A percentile compares a stretch with the other conserved stretches of the same genome.
These are phyloP conservation scores for Nasturtium officinale DNA, from an alignment of 345 rosid genomes.

Conservation along the genomic window DNA sequence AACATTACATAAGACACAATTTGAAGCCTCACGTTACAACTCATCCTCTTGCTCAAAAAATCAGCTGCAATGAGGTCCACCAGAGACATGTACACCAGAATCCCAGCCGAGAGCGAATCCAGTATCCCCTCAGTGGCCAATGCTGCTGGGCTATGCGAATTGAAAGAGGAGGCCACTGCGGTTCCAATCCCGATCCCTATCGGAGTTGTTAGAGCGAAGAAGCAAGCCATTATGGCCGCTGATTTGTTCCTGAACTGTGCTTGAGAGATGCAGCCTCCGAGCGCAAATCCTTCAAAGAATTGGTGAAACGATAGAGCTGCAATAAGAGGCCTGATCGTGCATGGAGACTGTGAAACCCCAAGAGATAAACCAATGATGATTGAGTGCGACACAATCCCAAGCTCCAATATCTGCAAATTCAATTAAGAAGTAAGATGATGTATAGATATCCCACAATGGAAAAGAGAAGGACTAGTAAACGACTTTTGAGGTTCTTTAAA, in stretches of 20 bases:
- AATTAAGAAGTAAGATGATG: not conserved
- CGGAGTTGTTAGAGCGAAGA: constrained; percentile 81
- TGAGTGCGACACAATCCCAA: constrained; percentile 90
- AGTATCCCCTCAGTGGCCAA: constrained; percentile 69
- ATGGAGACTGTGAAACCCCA: constrained; percentile 79
- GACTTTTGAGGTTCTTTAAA: not conserved
- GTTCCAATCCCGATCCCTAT: constrained; percentile 71
- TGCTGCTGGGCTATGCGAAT: constrained; percentile 63
- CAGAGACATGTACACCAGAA: constrained; percentile 88
- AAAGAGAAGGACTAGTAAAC: not conserved
- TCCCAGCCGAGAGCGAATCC: constrained; percentile 85
- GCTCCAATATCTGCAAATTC: constrained; percentile 75
- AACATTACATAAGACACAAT: constrained; percentile 71
- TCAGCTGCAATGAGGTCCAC: constrained; percentile 96
- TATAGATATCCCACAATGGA: not conserved
- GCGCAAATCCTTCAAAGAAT: constrained; percentile 94
- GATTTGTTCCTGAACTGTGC: constrained; percentile 68
- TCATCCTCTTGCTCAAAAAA: constrained; percentile 86
- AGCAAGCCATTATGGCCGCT: constrained; percentile 69
- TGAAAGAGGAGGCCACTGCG: constrained; percentile 63
- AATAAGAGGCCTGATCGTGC: constrained; percentile 78
- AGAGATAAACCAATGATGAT: constrained; percentile 91
- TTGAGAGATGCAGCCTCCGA: constrained; percentile 93
- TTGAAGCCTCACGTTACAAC: constrained; percentile 86
- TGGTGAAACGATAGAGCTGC: constrained; percentile 94